phyloP scores from a whole-genome alignment of 2,329 filamentous ascomycete genomes.

The Aspergillus uvarum region DNA sequence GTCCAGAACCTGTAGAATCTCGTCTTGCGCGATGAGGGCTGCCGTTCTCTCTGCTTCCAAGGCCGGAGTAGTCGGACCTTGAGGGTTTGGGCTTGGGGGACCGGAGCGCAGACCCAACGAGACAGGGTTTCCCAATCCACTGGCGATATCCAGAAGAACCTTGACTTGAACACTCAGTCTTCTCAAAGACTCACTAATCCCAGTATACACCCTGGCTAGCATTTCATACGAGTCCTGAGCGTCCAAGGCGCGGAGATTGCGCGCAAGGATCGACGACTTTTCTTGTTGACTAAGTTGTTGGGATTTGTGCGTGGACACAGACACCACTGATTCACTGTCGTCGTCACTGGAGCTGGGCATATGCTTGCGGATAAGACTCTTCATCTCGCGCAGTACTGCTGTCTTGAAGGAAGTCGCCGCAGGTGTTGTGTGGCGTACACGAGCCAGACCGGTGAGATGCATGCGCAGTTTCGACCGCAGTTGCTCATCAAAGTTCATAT shows the following conservation, averaged over 20 bases:
- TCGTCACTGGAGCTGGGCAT: constrained; percentile 93
- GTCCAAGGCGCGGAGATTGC: constrained; percentile 82
- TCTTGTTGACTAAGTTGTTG: constrained; percentile 75
- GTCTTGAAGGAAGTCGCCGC: constrained; percentile 86
- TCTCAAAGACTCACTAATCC: constrained; percentile 81
- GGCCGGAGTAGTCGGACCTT: constrained; percentile 45
- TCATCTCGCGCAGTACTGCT: constrained; percentile 79
- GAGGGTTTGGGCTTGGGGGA: constrained; percentile 49
- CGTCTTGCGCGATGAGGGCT: constrained; percentile 50
- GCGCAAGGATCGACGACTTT: constrained; percentile 81
- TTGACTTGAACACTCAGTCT: constrained; percentile 89
- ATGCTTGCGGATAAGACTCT: constrained; percentile 76
- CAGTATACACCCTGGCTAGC: constrained; percentile 78
- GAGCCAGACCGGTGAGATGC: constrained; percentile 74
- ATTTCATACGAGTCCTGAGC: constrained; percentile 81
- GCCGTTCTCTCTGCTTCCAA: constrained; percentile 26
- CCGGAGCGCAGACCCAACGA: constrained; percentile 43
- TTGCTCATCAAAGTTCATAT: constrained; percentile 69
- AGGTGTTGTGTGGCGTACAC: constrained; percentile 73
- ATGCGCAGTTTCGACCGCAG: constrained; percentile 70
- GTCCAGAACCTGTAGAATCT: constrained; percentile 63
- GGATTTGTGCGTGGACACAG: constrained; percentile 73
- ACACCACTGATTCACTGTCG: constrained; percentile 86
- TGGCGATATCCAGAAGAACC: constrained; percentile 89
- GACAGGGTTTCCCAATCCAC: constrained; percentile 50